Evolutionary conservation across 495 filamentous ascomycete species (phyloP).

Genomic region (Pseudoneurospora amorphoporcata): DNA sequence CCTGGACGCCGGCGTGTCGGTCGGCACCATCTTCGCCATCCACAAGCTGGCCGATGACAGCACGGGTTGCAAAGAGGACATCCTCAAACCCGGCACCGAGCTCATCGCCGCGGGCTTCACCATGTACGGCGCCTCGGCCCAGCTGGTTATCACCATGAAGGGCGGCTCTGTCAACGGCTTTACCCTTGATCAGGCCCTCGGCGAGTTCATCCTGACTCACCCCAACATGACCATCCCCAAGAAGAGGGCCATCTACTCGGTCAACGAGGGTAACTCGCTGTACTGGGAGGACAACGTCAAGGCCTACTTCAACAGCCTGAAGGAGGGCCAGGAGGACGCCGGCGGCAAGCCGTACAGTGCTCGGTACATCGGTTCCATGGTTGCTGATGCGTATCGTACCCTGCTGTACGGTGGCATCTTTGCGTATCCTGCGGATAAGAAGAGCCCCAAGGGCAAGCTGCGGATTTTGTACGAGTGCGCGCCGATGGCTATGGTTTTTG

Average conservation of each 20-base stretch:
- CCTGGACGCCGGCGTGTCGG: constrained; percentile 93
- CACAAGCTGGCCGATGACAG: constrained; percentile 73
- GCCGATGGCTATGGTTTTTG: constrained; percentile 98
- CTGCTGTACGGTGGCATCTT: constrained; percentile 94
- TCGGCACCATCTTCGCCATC: constrained; percentile 95
- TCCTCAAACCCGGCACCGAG: constrained; percentile 80
- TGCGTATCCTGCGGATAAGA: constrained; percentile 94
- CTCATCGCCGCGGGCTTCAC: constrained; percentile 93
- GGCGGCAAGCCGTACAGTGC: constrained; percentile 84
- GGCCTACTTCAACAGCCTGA: constrained; percentile 79
- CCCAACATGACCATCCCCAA: constrained; percentile 83
- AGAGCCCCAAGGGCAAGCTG: constrained; percentile 96
- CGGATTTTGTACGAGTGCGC: constrained; percentile 97
- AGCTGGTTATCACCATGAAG: constrained; percentile 95
- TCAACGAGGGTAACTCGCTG: constrained; percentile 94
- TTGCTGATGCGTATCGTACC: constrained; percentile 94
- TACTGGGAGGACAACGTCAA: constrained; percentile 92
- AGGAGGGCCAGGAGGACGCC: constrained; percentile 49
- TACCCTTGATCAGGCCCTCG: constrained; percentile 88
- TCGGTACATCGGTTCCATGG: constrained; percentile 95
- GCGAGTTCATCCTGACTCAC: constrained; percentile 97
- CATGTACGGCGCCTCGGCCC: constrained; percentile 97
- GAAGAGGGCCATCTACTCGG: constrained; percentile 82
- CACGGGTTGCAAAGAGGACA: constrained; percentile 62
- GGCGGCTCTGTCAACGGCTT: constrained; percentile 91